Conservation (phyloP, 768 basidiomycete genomes). For the Aureoboletus auriporus region DNA sequence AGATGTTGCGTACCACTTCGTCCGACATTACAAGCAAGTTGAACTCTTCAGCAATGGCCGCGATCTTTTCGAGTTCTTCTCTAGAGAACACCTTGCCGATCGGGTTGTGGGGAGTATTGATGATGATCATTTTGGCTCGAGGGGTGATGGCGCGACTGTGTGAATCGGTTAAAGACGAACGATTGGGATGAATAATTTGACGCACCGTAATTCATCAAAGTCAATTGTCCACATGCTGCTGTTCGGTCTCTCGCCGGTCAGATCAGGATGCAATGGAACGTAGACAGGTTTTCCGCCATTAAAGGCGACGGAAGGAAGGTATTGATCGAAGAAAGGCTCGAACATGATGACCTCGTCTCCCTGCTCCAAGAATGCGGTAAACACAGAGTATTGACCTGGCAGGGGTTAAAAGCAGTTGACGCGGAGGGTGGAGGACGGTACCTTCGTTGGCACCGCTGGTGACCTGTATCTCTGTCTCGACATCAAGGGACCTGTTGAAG, state of each 20-base stretch:
- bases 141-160: conserved; percentile 79
- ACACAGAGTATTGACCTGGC: conserved; percentile 85
- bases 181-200: neutral
- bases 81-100: conserved; percentile 95
- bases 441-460: conserved; percentile 98
- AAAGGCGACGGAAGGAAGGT: conserved; percentile 88
- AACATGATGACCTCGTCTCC: conserved; percentile 99
- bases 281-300: conserved; percentile 92
- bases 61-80: conserved; percentile 80
- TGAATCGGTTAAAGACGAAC: conserved; percentile 3
- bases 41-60: conserved; percentile 83
- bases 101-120: conserved; percentile 97
- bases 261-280: conserved; percentile 92
- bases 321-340: conserved; percentile 98
- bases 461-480: conserved; percentile 86
- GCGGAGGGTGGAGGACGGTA: conserved; percentile 23
- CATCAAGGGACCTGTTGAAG: conserved; percentile 68
- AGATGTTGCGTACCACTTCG: conserved; percentile 72
- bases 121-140: conserved; percentile 89
- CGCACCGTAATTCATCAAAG: conserved; percentile 79
- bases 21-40: conserved; percentile 92
- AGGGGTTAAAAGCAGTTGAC: conserved; percentile 1
- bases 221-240: conserved; percentile 86
- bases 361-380: conserved; percentile 84
- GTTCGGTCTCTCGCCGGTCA: conserved; percentile 43